phyloP scores from a whole-genome alignment of 352 stramenopile genomes.

The Blastocystis sp. region DNA sequence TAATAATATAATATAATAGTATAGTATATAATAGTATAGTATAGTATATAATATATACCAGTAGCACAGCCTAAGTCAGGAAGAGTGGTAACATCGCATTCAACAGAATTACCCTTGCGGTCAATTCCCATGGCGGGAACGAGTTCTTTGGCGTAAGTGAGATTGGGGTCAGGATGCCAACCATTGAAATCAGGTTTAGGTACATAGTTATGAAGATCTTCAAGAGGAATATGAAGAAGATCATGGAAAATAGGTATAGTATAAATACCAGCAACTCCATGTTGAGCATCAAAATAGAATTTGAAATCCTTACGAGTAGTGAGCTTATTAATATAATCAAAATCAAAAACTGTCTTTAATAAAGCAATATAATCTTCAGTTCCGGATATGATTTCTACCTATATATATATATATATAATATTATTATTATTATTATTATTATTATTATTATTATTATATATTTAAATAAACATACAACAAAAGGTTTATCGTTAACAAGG shows the following conservation, averaged over 20 bases:
- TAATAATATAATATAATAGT: too few species aligned
- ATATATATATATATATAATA: too few species aligned
- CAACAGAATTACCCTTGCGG: slow-evolving; percentile 18
- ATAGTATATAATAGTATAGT: too few species aligned
- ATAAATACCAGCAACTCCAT: slow-evolving; percentile 84
- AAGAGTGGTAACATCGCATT: slow-evolving; percentile 55
- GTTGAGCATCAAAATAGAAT: slow-evolving; percentile 89
- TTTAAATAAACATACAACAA: too few species aligned
- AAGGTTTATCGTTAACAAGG: slow-evolving; percentile 9
- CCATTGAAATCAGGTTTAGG: slow-evolving; percentile 67
- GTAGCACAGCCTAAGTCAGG: slow-evolving; percentile 76
- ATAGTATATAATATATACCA: too few species aligned
- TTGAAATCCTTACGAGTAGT: slow-evolving; percentile 70
- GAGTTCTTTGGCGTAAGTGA: slow-evolving; percentile 85
- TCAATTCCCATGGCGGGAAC: slow-evolving; percentile 80
- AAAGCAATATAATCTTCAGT: slow-evolving; percentile 78
- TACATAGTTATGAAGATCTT: slow-evolving; percentile 52
- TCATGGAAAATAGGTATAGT: slow-evolving; percentile 80
- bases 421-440: slow-evolving; percentile 50
- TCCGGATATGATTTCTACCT: slow-evolving; percentile 84
- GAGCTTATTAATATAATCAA: slow-evolving; percentile 71
- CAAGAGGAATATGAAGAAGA: slow-evolving; percentile 60
- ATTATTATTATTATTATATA: too few species aligned
- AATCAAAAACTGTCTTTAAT: slow-evolving; percentile 91
- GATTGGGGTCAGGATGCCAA: slow-evolving; percentile 90